A percentile compares a stretch with the other conserved stretches of the same genome.
phyloP scores from a whole-genome alignment of 179 eudicot species.

The Amaranthus tricolor region DNA sequence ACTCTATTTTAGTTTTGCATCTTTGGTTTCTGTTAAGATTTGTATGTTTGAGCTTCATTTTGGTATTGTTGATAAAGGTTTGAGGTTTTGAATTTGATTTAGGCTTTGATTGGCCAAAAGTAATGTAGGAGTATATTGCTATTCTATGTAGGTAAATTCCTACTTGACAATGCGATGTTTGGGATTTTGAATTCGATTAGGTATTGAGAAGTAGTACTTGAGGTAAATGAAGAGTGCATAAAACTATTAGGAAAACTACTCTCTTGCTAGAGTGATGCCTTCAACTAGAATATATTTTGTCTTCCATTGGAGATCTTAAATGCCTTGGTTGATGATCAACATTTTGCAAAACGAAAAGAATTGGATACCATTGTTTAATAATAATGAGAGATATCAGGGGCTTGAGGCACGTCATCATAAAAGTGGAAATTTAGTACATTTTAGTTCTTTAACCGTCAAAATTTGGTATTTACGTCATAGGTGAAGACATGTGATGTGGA shows the following conservation, averaged over 20 bases:
- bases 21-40: background rate
- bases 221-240: background rate
- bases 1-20: background rate
- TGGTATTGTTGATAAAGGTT: background rate
- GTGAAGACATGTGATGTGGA: background rate
- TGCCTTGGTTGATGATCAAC: background rate
- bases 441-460: background rate
- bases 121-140: conserved; percentile 1
- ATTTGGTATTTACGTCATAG: background rate
- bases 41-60: background rate
- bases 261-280: background rate
- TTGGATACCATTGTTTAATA: background rate
- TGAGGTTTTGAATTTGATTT: background rate
- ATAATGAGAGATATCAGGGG: no score
- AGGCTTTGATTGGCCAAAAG: background rate
- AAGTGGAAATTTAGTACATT: background rate
- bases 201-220: background rate
- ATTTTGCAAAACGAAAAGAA: background rate
- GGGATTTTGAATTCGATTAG: no score
- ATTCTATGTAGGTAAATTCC: background rate
- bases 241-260: background rate
- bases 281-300: background rate
- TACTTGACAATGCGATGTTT: background rate
- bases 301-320: background rate
- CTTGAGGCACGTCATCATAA: background rate